Evolutionary conservation across 2,329 filamentous ascomycete species (phyloP).

Genomic region (Metarhizium album): DNA sequence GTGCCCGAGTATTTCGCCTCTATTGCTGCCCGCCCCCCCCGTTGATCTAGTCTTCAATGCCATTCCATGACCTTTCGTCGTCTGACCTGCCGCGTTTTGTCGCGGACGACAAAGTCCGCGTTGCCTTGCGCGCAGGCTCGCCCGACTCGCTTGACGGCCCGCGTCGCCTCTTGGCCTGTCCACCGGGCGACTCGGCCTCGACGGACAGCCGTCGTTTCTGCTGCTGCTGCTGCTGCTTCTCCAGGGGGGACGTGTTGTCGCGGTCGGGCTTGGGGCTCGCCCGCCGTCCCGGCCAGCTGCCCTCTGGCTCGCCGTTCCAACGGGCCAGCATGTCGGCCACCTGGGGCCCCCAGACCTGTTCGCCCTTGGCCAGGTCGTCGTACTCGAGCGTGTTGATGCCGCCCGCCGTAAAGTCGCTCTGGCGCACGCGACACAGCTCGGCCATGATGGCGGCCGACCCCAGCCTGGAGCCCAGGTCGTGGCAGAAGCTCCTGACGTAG

Average conservation of each 20-base stretch:
- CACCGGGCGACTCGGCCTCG: neutral
- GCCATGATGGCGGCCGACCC: constrained; percentile 80
- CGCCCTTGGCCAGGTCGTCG: constrained; percentile 62
- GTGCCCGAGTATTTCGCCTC: too few species aligned
- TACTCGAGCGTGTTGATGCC: constrained; percentile 67
- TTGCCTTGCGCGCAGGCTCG: constrained; percentile 19
- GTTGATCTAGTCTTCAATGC: constrained; percentile 27
- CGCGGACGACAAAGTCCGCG: constrained; percentile 4
- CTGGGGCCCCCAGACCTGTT: constrained; percentile 73
- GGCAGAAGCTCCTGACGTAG: constrained; percentile 88
- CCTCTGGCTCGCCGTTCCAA: constrained; percentile 28
- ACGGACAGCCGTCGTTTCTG: constrained; percentile 7
- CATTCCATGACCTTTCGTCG: constrained; percentile 33
- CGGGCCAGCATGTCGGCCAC: constrained; percentile 39
- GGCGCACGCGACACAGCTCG: constrained; percentile 66
- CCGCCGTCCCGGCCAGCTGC: constrained; percentile 13
- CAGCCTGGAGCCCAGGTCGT: constrained; percentile 78
- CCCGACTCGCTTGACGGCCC: constrained; percentile 16
- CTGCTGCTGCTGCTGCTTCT: constrained; percentile 5
- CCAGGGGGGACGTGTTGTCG: constrained; percentile 11
- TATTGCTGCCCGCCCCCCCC: too few species aligned
- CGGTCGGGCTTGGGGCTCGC: constrained; percentile 6
- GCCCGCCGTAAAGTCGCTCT: constrained; percentile 68
- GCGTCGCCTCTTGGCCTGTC: constrained; percentile 20
- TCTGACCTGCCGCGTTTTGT: constrained; percentile 14